Evolutionary conservation across 2,329 filamentous ascomycete genomes (phyloP).

Genomic region (Cytospora chrysosperma): DNA sequence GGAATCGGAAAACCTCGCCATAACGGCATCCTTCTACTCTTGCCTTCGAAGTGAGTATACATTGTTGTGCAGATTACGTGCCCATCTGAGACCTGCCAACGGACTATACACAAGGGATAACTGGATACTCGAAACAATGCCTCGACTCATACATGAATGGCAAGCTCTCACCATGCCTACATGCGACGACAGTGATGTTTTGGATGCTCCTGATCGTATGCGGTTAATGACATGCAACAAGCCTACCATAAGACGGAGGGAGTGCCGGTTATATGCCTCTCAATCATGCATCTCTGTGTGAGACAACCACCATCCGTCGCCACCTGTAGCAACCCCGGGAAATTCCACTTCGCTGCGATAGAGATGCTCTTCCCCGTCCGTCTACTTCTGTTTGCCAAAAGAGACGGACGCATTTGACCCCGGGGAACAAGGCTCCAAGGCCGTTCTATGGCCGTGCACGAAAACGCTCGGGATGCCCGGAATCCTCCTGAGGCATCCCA

Average conservation of each 20-base stretch:
- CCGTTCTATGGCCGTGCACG: background rate
- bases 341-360: background rate
- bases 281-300: too few relatives aligned
- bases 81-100: background rate
- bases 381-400: background rate
- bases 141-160: background rate
- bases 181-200: background rate
- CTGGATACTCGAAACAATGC: background rate
- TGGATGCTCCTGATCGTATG: background rate
- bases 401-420: too few relatives aligned
- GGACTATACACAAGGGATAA: background rate
- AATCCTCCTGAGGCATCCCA: background rate
- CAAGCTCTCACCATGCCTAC: background rate
- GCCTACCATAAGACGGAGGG: background rate
- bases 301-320: background rate
- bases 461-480: too few relatives aligned
- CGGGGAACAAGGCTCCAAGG: background rate
- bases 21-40: background rate
- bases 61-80: background rate
- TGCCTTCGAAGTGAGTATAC: background rate
- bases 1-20: slow-evolving; percentile 19
- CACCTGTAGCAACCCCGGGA: background rate
- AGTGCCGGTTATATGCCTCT: background rate
- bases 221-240: background rate
- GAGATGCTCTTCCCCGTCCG: background rate